Percentiles rank a stretch among this genome's conserved stretches.
phyloP scores from a whole-genome alignment of 306 rosid species.

The Medicago truncatula region MtrunA17r5.0-ANR NC_053046.1:9251501-9252000 shows the following conservation, averaged over 20 bases:
- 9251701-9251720: background rate
- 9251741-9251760: background rate
- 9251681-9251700: constrained; percentile 27
- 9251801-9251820: constrained; percentile 12
- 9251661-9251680: constrained; percentile 35
- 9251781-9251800: constrained; percentile 31
- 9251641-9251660: constrained; percentile 7
- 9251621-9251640: background rate
- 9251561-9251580: background rate
- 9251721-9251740: background rate
- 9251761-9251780: constrained; percentile 33
- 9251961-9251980: constrained; percentile 32
- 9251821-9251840: constrained; percentile 22
- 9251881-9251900: constrained; percentile 10
- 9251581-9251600: background rate
- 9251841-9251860: constrained; percentile 25
- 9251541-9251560: background rate
- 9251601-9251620: background rate
- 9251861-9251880: constrained; percentile 9
- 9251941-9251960: constrained; percentile 14
- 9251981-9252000: constrained; percentile 15
- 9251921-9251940: constrained; percentile 21
- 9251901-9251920: constrained; percentile 12
- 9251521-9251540: background rate
- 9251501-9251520: background rate